Percentiles rank a stretch among this genome's conserved stretches.
Evolutionary conservation across 306 rosid genomes (phyloP).

Genomic region (Gillenia trifoliata): DNA sequence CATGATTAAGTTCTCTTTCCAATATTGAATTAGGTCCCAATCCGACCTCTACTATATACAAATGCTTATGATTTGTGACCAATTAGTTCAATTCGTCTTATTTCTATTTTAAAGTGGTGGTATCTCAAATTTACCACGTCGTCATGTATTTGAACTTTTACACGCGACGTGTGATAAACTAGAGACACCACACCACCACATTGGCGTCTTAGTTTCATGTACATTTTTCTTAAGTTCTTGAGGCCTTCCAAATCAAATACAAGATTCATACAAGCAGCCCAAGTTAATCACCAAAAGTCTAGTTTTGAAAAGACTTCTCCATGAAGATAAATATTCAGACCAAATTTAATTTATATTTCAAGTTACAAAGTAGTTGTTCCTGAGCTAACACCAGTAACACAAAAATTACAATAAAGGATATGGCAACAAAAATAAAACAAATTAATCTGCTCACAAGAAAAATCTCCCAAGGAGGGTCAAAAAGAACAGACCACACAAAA

Average conservation of each 20-base stretch:
- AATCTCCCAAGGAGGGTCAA: not conserved
- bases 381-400: not conserved
- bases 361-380: not conserved
- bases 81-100: not conserved
- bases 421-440: constrained; percentile 48
- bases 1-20: not conserved
- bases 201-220: no score
- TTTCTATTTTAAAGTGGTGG: not conserved
- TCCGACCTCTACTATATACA: not conserved
- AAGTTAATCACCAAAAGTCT: no score
- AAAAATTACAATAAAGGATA: constrained; percentile 14
- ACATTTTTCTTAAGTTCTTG: not conserved
- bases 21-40: no score
- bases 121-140: no score
- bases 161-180: not conserved
- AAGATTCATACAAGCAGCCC: no score
- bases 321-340: constrained; percentile 1
- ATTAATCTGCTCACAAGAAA: constrained; percentile 29
- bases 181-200: no score
- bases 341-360: constrained; percentile 1
- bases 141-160: no score
- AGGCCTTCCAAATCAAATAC: not conserved
- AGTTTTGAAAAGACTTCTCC: not conserved
- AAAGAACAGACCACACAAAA: not conserved
- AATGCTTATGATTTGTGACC: not conserved